These are phyloP conservation scores for Tetragonia tetragonoides DNA, from an alignment of 148 eudicot species.

Conservation along the genomic window DNA sequence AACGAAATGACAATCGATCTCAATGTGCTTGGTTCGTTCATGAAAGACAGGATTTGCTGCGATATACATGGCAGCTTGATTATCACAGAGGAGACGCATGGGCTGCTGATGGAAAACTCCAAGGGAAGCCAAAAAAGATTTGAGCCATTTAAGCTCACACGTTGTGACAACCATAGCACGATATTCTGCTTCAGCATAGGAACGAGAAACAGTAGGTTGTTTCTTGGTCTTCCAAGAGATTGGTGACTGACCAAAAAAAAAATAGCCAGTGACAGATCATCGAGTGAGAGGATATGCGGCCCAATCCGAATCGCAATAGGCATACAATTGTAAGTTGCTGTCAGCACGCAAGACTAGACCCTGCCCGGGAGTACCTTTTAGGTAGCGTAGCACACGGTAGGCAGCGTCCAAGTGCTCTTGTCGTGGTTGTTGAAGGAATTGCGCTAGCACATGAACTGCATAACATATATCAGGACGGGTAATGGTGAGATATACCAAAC, in stretches of 20 bases:
- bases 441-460: slow-evolving; percentile 3
- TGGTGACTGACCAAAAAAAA: background rate
- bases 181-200: background rate
- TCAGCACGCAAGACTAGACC: background rate
- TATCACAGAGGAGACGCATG: too few relatives aligned
- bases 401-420: background rate
- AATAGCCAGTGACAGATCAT: slow-evolving; percentile 2
- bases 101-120: too few relatives aligned
- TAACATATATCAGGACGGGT: slow-evolving; percentile 8
- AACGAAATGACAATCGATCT: too few relatives aligned
- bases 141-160: too few relatives aligned
- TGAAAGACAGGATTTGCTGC: too few relatives aligned
- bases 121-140: too few relatives aligned
- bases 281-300: slow-evolving; percentile 3
- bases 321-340: background rate
- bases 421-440: slow-evolving; percentile 4
- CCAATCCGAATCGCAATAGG: slow-evolving; percentile 15
- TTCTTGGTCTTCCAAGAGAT: slow-evolving; percentile 17
- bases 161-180: too few relatives aligned
- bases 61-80: too few relatives aligned
- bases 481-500: slow-evolving; percentile 6
- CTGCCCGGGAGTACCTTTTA: background rate
- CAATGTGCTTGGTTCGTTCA: too few relatives aligned
- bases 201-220: background rate
- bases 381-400: background rate